A percentile compares a stretch with the other conserved stretches of the same genome.
Conservation (phyloP, 495 filamentous ascomycete species). For the Monascus purpureus region DNA sequence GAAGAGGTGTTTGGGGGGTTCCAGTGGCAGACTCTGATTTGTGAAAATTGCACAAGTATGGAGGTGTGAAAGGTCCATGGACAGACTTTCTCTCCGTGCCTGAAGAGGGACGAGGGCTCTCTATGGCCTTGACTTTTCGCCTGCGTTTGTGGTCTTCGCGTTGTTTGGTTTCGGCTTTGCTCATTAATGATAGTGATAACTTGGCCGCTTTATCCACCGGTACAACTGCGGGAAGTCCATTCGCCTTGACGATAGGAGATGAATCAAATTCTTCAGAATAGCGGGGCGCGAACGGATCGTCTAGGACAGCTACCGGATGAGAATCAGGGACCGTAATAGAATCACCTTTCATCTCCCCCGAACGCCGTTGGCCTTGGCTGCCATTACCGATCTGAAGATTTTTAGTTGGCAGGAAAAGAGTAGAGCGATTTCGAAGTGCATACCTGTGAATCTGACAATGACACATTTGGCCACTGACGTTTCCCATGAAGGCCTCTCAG, state of each 20-base stretch:
- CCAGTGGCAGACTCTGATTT: slow-evolving; percentile 10
- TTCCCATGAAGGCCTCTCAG: slow-evolving; percentile 30
- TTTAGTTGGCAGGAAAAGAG: too few species aligned
- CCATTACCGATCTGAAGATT: too few species aligned
- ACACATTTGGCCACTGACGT: slow-evolving; percentile 26
- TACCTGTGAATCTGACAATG: slow-evolving; percentile 5
- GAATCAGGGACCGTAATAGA: slow-evolving; percentile 3
- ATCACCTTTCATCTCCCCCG: background rate
- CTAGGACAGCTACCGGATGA: slow-evolving; percentile 7
- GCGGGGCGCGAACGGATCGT: slow-evolving; percentile 4
- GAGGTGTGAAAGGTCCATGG: slow-evolving; percentile 6
- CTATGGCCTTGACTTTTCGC: slow-evolving; percentile 55
- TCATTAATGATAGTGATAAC: too few species aligned
- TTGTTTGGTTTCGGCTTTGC: too few species aligned
- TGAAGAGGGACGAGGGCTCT: slow-evolving; percentile 45
- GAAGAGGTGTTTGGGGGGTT: slow-evolving; percentile 34
- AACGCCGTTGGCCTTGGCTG: too few species aligned
- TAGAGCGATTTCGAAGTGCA: slow-evolving; percentile 5
- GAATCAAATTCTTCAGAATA: slow-evolving; percentile 9
- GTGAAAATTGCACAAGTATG: slow-evolving; percentile 15
- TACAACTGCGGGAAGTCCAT: too few species aligned
- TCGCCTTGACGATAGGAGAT: slow-evolving; percentile 24
- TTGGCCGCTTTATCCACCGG: too few species aligned
- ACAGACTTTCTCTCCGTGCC: background rate
- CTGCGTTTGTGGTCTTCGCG: too few species aligned